Evolutionary conservation across 176 grass and related monocot species (phyloP), one percentile per base, ranked within the genome.

Genomic region (Olyra latifolia): DNA sequence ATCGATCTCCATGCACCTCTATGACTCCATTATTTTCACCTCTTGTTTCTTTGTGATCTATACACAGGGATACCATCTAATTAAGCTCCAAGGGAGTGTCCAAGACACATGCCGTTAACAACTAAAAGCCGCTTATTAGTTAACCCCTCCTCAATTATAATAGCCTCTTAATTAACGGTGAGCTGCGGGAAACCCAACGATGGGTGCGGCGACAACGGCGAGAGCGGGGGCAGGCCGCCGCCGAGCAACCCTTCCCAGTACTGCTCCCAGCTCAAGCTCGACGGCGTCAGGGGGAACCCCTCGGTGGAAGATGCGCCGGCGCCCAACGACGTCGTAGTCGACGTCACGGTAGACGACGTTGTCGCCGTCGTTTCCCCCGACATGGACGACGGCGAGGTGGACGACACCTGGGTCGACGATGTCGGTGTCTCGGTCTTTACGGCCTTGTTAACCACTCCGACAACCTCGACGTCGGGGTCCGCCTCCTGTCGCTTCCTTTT

Each of bases 221-320:
- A 89, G 3, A 94, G 71, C 52, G 69, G 82, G 29, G 77, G 66
- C 88, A 88, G 49, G 30, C 72, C 40, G 0, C 80, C 40, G 0
- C 76, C 71, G 14, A 89, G 52, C 44, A 88, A 23, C 27, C 49
- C 81, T 52, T 88, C 87, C 87, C 87, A 94, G 60, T 82, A 38
- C 81, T 87, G 71, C 48, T 78, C 79, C 53, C 20, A 77, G 58
- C 29, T 82, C 61, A 76, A 82, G 64, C 46, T 86, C 27, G 78
- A 77, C 22, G 84, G 78, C 44, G 93, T 85, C 62, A 68, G 17
- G 2, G 85, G 73, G 8, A 75, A 3, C 23, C 41, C 67, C 16
- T 27, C 69, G 1, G 39, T 7, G 11, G 9, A 22, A 11, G 13
- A 22, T 0, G 60, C 15, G 24, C 11, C 54, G 13, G 62, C 28